Evolutionary conservation across 2,329 filamentous ascomycete species (phyloP).

Genomic region (Raffaelea arxii): DNA sequence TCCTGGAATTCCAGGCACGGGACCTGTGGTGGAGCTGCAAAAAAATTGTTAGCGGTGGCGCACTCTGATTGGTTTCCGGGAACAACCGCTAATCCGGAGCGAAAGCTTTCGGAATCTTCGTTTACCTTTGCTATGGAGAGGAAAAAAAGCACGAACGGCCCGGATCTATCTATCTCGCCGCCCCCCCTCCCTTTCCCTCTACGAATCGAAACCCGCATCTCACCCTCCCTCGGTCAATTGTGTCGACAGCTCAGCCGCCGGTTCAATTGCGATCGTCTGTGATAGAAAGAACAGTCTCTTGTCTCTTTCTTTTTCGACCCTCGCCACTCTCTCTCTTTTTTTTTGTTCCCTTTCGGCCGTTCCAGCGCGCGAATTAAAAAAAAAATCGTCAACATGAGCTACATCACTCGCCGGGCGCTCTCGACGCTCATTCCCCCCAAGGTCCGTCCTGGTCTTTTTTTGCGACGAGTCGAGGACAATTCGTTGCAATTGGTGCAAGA

Average conservation of each 20-base stretch:
- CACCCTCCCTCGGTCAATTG: too few relatives aligned
- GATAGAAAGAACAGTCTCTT: conserved; percentile 1
- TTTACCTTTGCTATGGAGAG: too few relatives aligned
- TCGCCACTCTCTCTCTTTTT: conserved; percentile 11
- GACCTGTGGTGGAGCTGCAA: too few relatives aligned
- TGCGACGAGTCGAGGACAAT: too few relatives aligned
- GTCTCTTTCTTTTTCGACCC: conserved; percentile 16
- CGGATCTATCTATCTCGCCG: neutral
- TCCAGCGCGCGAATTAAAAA: conserved; percentile 17
- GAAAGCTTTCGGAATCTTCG: conserved; percentile 12
- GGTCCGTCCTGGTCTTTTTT: conserved; percentile 46
- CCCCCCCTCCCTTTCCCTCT: neutral
- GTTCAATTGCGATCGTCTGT: conserved; percentile 18
- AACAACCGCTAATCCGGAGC: conserved; percentile 22
- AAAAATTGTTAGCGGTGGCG: conserved; percentile 1
- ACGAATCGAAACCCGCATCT: neutral
- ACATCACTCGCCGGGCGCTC: conserved; percentile 79
- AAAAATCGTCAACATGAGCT: conserved; percentile 68
- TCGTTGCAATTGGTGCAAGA: neutral
- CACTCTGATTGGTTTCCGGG: conserved; percentile 18
- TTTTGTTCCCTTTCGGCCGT: conserved; percentile 9
- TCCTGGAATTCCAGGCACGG: neutral
- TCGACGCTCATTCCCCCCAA: conserved; percentile 99
- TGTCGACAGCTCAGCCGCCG: conserved; percentile 19
- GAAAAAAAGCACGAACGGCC: too few relatives aligned